A percentile compares a stretch with the other conserved stretches of the same genome.
Conservation (phyloP, 768 basidiomycete species). For the Mycena rebaudengoi region DNA sequence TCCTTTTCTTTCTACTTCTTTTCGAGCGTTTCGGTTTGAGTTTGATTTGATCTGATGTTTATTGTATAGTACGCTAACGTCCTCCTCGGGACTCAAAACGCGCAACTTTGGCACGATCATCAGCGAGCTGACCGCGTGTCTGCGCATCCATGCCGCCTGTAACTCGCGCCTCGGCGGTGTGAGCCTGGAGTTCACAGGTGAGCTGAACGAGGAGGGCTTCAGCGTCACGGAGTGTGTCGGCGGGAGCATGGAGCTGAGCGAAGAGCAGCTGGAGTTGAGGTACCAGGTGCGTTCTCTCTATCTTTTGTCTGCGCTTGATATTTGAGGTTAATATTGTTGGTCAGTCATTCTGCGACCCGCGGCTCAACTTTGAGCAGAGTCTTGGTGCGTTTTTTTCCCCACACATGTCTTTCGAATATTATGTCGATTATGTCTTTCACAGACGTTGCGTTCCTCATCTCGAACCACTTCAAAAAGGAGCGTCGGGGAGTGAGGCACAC, state of each 20-base stretch:
- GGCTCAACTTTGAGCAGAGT: slow-evolving; percentile 93
- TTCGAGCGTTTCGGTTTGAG: no score
- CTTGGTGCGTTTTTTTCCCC: slow-evolving; percentile 66
- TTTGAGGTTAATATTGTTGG: neutral
- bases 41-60: neutral
- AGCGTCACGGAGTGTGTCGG: slow-evolving; percentile 97
- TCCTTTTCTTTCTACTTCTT: neutral
- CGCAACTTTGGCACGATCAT: slow-evolving; percentile 91
- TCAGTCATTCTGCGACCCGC: slow-evolving; percentile 92
- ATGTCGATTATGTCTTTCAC: slow-evolving; percentile 7
- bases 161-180: slow-evolving; percentile 84
- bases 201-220: slow-evolving; percentile 89
- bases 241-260: slow-evolving; percentile 93
- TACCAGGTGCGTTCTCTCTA: slow-evolving; percentile 69
- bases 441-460: slow-evolving; percentile 90
- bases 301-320: neutral
- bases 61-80: slow-evolving; percentile 77
- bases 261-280: slow-evolving; percentile 88
- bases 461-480: slow-evolving; percentile 80
- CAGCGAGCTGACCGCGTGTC: slow-evolving; percentile 81
- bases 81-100: slow-evolving; percentile 85
- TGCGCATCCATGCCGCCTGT: slow-evolving; percentile 79
- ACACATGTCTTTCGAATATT: neutral
- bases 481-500: slow-evolving; percentile 47
- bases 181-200: slow-evolving; percentile 92